These are phyloP conservation scores for Dictyostelium discoideum DNA, from an alignment of 78 protist species.

Conservation along the genomic window dicty_2.7 NC_007088.5:7918501-7919000, in stretches of 20 bases:
- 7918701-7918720: neutral
- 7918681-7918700: neutral
- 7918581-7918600: neutral
- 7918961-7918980: neutral
- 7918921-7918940: neutral
- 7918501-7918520: neutral
- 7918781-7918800: neutral
- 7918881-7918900: constrained; percentile 32
- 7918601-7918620: neutral
- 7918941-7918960: neutral
- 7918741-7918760: neutral
- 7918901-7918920: neutral
- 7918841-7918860: neutral
- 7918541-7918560: neutral
- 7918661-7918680: neutral
- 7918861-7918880: neutral
- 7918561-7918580: too few relatives aligned
- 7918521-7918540: neutral
- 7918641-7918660: neutral
- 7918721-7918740: neutral
- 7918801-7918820: neutral
- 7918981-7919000: too few relatives aligned
- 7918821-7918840: neutral
- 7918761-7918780: neutral
- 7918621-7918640: neutral